Base-by-base conservation (phyloP, 805 yeast species). In the Metschnikowia matae region DNA sequence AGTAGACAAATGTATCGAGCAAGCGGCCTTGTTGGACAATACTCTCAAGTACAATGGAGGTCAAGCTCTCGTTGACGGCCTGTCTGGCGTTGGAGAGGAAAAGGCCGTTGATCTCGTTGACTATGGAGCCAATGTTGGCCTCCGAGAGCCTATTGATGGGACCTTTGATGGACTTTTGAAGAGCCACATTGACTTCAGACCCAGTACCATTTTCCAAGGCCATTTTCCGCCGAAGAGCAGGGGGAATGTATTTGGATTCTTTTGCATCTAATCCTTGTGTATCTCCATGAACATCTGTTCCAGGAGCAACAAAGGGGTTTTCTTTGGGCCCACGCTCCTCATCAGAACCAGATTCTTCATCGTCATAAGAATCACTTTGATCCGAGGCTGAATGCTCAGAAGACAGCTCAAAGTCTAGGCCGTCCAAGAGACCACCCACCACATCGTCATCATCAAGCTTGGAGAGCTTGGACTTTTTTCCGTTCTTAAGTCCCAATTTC, bases 81-180 rank as follows among this genome's bases (percentile, higher is more conserved):
- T 89, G 90, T 56, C 97, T 79, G 3, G 99, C 84, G 58, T 89
- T 75, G 6, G 75, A 75, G 54, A 75, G 67, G 60, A 81, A 94
- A 1, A 89, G 67, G 0, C 73, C 74, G 58, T 83, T 83, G 47
- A 94, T 69, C 23, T 88, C 89, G 51, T 79, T 77, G 18, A 87
- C 82, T 47, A 91, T 88, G 2, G 84, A 71, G 11, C 80, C 72
- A 29, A 91, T 73, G 54, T 91, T 94, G 0, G 95, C 83, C 59
- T 92, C 98, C 0, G 97, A 87, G n/a, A 94, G 75, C 65, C 83
- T 85, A 65, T 94, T 94, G 60, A 94, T 72, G 1, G 89, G 82
- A 51, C 97, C 91, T 60, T 90, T 94, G 44, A 91, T 78, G 4
- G 81, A 70, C 58, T 83, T 81, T 48, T 78, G 77, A 35, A 91